Base-by-base conservation (phyloP, 2,329 filamentous ascomycete genomes). In the Camptophora hylomeconis region DNA sequence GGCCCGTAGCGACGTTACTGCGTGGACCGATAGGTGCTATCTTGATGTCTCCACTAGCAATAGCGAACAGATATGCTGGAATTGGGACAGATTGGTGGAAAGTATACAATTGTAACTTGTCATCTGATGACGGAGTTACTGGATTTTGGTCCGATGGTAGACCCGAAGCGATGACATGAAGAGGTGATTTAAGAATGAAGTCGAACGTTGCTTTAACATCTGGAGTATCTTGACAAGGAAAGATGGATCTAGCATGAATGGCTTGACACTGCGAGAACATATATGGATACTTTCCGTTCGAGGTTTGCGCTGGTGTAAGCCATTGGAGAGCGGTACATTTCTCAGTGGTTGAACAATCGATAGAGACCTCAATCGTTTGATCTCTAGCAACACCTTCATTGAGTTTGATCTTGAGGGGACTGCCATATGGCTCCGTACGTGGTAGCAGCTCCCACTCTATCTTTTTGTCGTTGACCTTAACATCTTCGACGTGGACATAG, bases 251-350 rank as follows among this genome's bases (percentile, higher is more conserved):
- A 23, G 82, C 83, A 48, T 95, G 86, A 48, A 94, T 95, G 30
- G 87, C 86, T 63, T 98, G 87, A 54, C 86, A 93, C 61, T 95
- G 89, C 24, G 82, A 92, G 62, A 95, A 95, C 75, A 95, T 87
- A 57, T 94, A 95, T 1, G 87, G 87, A 43, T 92, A 80, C 56
- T 84, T 89, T 62, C 84, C 86, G 68, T 92, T 94, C 34, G 81
- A 83, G 1, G 89, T 95, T 60, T 95, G 89, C 17, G 78, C 79
- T 2, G 84, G 83, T 1, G 80, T 86, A 54, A 98, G 69, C 87
- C 89, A 98, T 57, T 95, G 87, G 38, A 98, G 64, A 7, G 87
- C 87, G 7, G 86, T 92, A 56, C 87, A 94, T 46, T 80, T 70
- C 28, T 79, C 69, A 1, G 89, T 95, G 4, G 89, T 95, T 43